Evolutionary conservation across 441 rosid genomes (phyloP), one percentile per base, ranked within the genome.

Genomic region (Daphne laureola): DNA sequence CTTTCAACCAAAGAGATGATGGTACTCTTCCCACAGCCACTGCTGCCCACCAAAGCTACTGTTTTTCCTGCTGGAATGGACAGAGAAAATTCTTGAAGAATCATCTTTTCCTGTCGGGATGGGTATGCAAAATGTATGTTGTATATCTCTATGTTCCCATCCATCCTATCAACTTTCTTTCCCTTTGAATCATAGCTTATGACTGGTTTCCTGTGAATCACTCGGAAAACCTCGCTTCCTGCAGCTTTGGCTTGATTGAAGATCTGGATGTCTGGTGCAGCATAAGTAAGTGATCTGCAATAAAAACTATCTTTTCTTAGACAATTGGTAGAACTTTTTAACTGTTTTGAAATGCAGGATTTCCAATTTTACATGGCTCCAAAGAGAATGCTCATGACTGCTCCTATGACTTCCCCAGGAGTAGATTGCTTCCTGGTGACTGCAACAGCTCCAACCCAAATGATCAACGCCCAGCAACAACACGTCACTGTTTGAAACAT

Each of bases 1-100:
- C 89, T 77, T 44, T 76, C 59, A 48, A 82, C 74, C 7, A 85
- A 69, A 52, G 85, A 80, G 38, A 85, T 71, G 53, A 76, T 38
- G 6, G 89, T 80, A 59, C 85, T 80, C 68, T 85, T 85, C 57
- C 93, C 89, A 9, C 83, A 85, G 1, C 93, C 87, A 31, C 93
- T 85, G 15, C 76, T 77, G 4, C 93, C 89, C 5, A 85, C 89
- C 43, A 82, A 61, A 6, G 85, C 87, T 17, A 78, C 69, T 42
- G 56, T 78, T 64, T 76, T 78, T 60, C 89, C 87, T 14, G 85
- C 77, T 17, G 87, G 80, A 62, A 85, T 78, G 27, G 78, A 67
- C 61, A 79, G 42, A 12, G 86, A 77, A 56, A 85, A 73, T 27
- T 78, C 84, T 43, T 60, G 63, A 5, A 85, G 83, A 56, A 80